These are phyloP conservation scores for Aspergillus sp. DNA, from an alignment of 2,329 filamentous ascomycete genomes.

Conservation along the genomic window DNA sequence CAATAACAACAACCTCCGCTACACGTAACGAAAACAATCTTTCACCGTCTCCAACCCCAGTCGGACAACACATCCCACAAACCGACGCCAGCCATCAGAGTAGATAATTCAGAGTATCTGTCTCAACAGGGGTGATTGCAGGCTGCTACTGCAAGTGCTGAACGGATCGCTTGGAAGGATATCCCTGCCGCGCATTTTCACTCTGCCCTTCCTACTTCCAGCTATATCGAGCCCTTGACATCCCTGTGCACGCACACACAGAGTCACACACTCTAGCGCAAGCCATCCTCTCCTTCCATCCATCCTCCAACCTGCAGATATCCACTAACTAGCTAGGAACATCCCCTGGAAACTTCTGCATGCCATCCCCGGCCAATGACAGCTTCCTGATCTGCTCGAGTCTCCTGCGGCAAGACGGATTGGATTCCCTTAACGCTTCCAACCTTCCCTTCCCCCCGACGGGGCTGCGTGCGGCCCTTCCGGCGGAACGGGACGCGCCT, in stretches of 20 bases:
- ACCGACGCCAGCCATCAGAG: background rate
- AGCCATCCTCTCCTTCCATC: background rate
- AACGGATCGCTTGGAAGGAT: background rate
- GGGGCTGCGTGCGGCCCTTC: background rate
- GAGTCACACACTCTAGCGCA: background rate
- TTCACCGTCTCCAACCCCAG: background rate
- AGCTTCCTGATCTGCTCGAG: background rate
- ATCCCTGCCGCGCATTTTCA: constrained; percentile 2
- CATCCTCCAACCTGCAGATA: background rate
- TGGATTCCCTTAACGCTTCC: background rate
- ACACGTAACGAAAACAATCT: background rate
- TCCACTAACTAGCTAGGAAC: background rate
- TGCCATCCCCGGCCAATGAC: constrained; percentile 1
- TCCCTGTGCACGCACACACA: background rate
- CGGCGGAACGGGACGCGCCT: constrained; percentile 3
- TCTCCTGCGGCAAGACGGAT: constrained; percentile 4
- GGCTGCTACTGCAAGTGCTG: background rate
- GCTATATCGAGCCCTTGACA: too few species aligned
- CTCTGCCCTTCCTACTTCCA: background rate
- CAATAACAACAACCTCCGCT: background rate
- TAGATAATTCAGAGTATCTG: background rate
- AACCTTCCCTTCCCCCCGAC: background rate
- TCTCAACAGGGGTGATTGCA: too few species aligned
- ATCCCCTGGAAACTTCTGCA: background rate
- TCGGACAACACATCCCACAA: background rate